Evolutionary conservation across 2,329 filamentous ascomycete genomes (phyloP), one percentile per base, ranked within the genome.

Genomic region (Leptographium wingfieldii): DNA sequence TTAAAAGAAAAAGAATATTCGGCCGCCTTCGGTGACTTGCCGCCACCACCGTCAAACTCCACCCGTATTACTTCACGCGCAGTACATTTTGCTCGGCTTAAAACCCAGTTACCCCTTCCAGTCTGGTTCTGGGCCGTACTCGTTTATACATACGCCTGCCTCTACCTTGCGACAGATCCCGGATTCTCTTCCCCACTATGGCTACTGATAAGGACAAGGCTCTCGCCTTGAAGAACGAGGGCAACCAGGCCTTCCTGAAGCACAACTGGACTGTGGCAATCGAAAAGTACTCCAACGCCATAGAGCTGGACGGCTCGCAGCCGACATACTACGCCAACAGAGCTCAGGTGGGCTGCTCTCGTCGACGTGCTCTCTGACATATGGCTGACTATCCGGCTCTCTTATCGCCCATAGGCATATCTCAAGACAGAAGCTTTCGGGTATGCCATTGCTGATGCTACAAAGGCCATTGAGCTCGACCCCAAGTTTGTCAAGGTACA

Each of bases 401-500:
- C 51, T 27, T 56, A 16, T 53, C 52, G 33, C 29, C 49, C 61
- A 31, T 68, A 96, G 90, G 90, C 90, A 65, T 82, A 99, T 72
- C 92, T 99, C 73, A 97, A 96, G 76, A 86, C 92, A 48, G 94
- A 99, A 73, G 85, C 92, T 25, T 97, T 92, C 71, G 94, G 94
- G 48, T 95, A 92, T 75, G 92, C 94, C 29, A 87, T 97, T 67
- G 80, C 85, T 58, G 94, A 99, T 74, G 90, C 92, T 38, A 89
- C 88, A 58, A 95, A 89, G 73, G 94, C 94, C 19, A 85, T 97
- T 69, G 90, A 95, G 71, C 77, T 97, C 61, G 90, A 97, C 69
- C 84, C 90, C 19, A 83, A 84, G 68, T 90, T 96, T 71, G 82
- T 92, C 72, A 97, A 97, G 85, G 90, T 92, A 72, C 65, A 74